A percentile compares a stretch with the other conserved stretches of the same genome.
These are phyloP conservation scores for Pythium pyrilobum DNA, from an alignment of 352 stramenopile species.

Conservation along the genomic window DNA sequence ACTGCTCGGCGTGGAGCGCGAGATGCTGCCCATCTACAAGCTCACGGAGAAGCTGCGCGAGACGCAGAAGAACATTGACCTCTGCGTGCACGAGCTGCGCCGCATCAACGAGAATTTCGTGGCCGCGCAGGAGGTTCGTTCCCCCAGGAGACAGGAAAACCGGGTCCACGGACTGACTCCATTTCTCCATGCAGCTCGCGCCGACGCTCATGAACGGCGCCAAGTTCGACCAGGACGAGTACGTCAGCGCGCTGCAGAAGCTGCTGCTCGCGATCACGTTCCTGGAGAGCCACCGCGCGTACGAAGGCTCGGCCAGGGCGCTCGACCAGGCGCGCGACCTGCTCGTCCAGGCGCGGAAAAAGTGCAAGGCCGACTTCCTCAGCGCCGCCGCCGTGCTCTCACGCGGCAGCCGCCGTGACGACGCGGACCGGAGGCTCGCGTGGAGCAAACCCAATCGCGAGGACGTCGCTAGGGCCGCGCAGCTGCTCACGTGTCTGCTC, in stretches of 20 bases:
- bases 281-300: constrained; percentile 57
- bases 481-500: constrained; percentile 60
- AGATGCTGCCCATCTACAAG: constrained; percentile 84
- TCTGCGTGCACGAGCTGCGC: constrained; percentile 65
- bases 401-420: constrained; percentile 31
- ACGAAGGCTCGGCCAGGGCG: constrained; percentile 70
- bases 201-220: constrained; percentile 52
- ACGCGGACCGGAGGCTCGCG: constrained; percentile 15
- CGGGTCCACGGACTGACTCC: neutral
- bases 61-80: constrained; percentile 82
- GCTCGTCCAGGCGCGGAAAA: constrained; percentile 48
- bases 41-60: constrained; percentile 74
- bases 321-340: constrained; percentile 63
- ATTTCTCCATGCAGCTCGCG: constrained; percentile 33
- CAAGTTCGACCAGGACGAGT: constrained; percentile 72
- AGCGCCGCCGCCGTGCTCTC: constrained; percentile 60
- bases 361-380: constrained; percentile 66
- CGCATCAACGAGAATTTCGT: constrained; percentile 75
- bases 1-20: constrained; percentile 60
- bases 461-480: constrained; percentile 42
- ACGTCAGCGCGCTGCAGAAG: constrained; percentile 57
- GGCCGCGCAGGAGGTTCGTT: constrained; percentile 49
- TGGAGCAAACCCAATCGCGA: constrained; percentile 49
- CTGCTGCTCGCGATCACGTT: constrained; percentile 66
- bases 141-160: neutral